Base-by-base conservation (phyloP, 345 rosid genomes). In the Pelargonium nanum region DNA sequence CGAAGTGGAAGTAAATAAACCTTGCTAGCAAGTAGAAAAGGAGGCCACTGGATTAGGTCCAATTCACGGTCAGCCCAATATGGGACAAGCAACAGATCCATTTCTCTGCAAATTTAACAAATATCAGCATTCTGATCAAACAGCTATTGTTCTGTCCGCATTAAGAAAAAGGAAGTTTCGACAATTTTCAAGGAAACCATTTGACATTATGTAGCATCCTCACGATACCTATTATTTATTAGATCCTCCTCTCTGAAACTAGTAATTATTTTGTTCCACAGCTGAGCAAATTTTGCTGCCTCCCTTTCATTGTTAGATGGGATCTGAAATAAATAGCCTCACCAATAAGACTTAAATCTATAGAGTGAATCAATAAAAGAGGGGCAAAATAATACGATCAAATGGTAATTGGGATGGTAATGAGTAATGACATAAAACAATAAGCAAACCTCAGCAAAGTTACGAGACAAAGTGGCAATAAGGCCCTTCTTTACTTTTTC, bases 181-280 rank as follows among this genome's bases (percentile, higher is more conserved):
- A 28, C 7, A 28, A 7, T 12, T 6, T 40, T 40, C 15, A 17
- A 40, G 6, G 15, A 40, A 40, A 40, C 48, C 9, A 40, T 12
- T 0, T 40, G 15, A 17, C 48, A 40, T 40, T 17, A 19, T 22
- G 56, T 26, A 28, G 53, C 8, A 56, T 26, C 17, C 34, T 56
- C 63, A 40, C 15, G 10, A 15, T 79, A 88, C 99, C 77, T 85
- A 61, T 90, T 19, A 73, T 80, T 86, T 68, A 94, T 94, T 55
- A 94, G 89, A 78, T 94, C 99, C 69, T 94, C 99, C 66, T 94
- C 95, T 70, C 99, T 81, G 56, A 94, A 94, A 71, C 97, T 94
- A 69, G 84, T 82, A 57, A 94, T 94, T 64, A 94, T 88, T 73
- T 79, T 86, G 84, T 94, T 94, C 99, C 99, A 94, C 68, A 94